Conservation (phyloP, 768 basidiomycete species). For the Cyclocybe aegerita region DNA sequence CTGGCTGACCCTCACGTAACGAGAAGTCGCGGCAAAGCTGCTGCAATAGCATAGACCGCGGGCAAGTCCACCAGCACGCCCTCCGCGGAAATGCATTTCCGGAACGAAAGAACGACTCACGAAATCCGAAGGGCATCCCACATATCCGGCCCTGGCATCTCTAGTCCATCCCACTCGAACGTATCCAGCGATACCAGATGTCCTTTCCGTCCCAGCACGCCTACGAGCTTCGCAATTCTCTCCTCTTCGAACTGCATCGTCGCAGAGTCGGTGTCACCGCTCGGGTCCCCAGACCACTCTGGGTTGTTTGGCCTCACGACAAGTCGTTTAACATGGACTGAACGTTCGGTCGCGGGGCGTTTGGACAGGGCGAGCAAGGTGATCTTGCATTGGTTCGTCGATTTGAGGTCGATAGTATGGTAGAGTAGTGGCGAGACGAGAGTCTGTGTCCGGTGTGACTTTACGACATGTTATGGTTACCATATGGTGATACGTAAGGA, state of each 20-base stretch:
- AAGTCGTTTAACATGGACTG: slow-evolving; percentile 26
- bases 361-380: slow-evolving; percentile 48
- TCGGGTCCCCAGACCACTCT: slow-evolving; percentile 33
- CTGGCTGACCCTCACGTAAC: too few species aligned
- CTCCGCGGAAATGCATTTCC: background rate
- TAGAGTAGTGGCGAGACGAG: slow-evolving; percentile 30
- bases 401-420: slow-evolving; percentile 31
- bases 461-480: background rate
- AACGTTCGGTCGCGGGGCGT: slow-evolving; percentile 21
- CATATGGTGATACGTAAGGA: background rate
- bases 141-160: slow-evolving; percentile 32
- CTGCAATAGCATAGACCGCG: too few species aligned
- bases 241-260: slow-evolving; percentile 8
- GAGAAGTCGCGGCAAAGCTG: too few species aligned
- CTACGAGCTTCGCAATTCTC: slow-evolving; percentile 22
- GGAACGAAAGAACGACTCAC: slow-evolving; percentile 20
- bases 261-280: slow-evolving; percentile 29
- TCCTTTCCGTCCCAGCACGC: slow-evolving; percentile 7
- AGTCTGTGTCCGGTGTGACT: slow-evolving; percentile 29
- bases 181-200: slow-evolving; percentile 17
- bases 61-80: too few species aligned
- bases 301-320: slow-evolving; percentile 31
- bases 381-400: slow-evolving; percentile 31
- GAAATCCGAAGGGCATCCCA: slow-evolving; percentile 33
- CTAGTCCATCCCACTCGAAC: slow-evolving; percentile 38